Evolutionary conservation across 2,329 filamentous ascomycete genomes (phyloP), one percentile per base, ranked within the genome.

Genomic region (Trichoderma polysporum): DNA sequence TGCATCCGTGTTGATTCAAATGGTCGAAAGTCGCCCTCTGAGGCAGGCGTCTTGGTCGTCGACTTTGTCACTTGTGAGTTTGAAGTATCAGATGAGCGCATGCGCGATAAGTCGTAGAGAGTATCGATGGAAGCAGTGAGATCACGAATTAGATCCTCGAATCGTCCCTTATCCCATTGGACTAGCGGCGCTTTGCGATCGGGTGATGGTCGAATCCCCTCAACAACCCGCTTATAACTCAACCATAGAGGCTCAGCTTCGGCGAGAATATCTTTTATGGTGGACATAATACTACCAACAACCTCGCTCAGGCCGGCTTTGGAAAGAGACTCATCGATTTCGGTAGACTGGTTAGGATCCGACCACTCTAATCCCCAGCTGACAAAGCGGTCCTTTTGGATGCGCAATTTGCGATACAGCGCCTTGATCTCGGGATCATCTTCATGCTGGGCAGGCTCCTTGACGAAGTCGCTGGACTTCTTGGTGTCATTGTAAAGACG

Each of bases 311-410:
- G 80, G 25, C 91, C 91, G 61, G 90, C 89, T 75, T 90, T 89
- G 72, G 90, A 91, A 9, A 90, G 81, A 15, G 86, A 87, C 73
- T 89, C 87, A 73, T 90, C 88, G 69, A 94, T 93, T 76, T 91
- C 88, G 73, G 87, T 86, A 68, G 88, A 84, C 73, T 89, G 85
- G 70, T 83, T 85, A 17, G 89, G 88, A 75, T 93, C 91, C 66
- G 88, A 91, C 91, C 91, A 94, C 76, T 93, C 90, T 61, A 93
- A 81, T 0, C 91, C 91, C 91, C 91, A 94, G 68, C 88, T 90
- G 67, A 92, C 88, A 54, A 94, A 82, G 17, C 91, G 85, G 79
- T 93, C 90, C 76, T 92, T 92, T 73, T 94, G 91, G 71, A 93
- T 93, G 70, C 90, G 86, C 70, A 93, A 86, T 76, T 92, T 92